Conservation (phyloP, 2,329 filamentous ascomycete species). For the Cryphonectria nitschkei region DNA sequence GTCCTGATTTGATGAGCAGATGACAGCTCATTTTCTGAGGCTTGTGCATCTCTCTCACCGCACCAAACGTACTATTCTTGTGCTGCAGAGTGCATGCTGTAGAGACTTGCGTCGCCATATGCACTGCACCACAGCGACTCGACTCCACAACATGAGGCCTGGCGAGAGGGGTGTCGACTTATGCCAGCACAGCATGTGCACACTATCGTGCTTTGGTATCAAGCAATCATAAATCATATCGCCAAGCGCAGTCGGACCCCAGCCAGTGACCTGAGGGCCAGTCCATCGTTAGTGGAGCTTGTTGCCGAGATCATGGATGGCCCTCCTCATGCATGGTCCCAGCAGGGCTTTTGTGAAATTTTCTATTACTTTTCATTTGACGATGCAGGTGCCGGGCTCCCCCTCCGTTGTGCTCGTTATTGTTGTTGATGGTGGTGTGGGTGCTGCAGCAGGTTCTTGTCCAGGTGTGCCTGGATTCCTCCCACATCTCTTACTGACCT, state of each 20-base stretch:
- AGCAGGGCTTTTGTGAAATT: not conserved
- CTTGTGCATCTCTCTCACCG: not conserved
- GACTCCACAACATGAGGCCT: not conserved
- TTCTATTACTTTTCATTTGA: not conserved
- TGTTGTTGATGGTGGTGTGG: not conserved
- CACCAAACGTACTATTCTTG: not conserved
- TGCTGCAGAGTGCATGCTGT: not conserved
- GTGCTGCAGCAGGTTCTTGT: not conserved
- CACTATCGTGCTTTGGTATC: not conserved
- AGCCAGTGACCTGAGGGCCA: conserved; percentile 14
- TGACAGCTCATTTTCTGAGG: not conserved
- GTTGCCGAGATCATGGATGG: conserved; percentile 4
- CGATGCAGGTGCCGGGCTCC: no score
- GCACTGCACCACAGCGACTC: not conserved
- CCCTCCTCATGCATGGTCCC: not conserved
- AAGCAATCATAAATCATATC: conserved; percentile 2
- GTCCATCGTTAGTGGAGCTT: conserved; percentile 22
- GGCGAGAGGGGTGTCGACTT: not conserved
- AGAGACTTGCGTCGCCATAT: not conserved
- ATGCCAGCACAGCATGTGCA: not conserved
- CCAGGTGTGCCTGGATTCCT: not conserved
- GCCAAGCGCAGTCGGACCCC: not conserved
- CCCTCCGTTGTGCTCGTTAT: not conserved
- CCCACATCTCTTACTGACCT: not conserved
- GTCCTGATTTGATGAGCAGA: not conserved